Conservation (phyloP, 805 yeast genomes). For the Candida odintsovae region DNA sequence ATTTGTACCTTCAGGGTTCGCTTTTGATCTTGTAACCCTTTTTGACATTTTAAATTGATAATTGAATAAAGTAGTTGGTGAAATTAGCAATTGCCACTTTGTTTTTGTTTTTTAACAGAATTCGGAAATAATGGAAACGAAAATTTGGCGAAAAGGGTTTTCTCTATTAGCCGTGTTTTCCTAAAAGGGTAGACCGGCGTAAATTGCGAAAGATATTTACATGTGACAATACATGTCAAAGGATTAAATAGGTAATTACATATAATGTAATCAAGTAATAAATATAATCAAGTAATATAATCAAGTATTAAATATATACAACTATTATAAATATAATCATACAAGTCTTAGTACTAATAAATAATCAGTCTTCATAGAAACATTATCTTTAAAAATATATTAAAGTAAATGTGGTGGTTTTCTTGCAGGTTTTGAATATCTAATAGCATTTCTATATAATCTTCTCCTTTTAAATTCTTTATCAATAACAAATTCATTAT, state of each 20-base stretch:
- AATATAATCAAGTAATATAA: too few relatives aligned
- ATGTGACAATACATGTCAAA: too few relatives aligned
- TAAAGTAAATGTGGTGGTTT: conserved; percentile 22
- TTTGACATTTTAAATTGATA: background rate
- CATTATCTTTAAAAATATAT: too few relatives aligned
- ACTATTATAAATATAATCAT: too few relatives aligned
- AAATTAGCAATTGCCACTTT: background rate
- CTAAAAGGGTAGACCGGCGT: background rate
- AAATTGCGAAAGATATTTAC: background rate
- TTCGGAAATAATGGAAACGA: background rate
- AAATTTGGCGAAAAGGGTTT: background rate
- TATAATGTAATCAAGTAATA: too few relatives aligned
- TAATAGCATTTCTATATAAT: conserved; percentile 43
- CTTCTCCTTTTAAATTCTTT: conserved; percentile 55
- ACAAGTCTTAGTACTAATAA: too few relatives aligned
- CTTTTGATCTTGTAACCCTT: background rate
- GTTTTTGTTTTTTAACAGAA: too few relatives aligned
- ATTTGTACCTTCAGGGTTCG: background rate
- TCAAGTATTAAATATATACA: too few relatives aligned
- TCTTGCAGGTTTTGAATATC: conserved; percentile 37
- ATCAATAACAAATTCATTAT: conserved; percentile 46
- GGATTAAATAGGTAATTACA: too few relatives aligned
- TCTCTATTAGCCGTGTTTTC: background rate
- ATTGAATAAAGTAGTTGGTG: too few relatives aligned
- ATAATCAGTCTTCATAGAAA: too few relatives aligned